phyloP scores from a whole-genome alignment of 1,284 basidiomycete species.

The Butyriboletus appendiculatus region DNA sequence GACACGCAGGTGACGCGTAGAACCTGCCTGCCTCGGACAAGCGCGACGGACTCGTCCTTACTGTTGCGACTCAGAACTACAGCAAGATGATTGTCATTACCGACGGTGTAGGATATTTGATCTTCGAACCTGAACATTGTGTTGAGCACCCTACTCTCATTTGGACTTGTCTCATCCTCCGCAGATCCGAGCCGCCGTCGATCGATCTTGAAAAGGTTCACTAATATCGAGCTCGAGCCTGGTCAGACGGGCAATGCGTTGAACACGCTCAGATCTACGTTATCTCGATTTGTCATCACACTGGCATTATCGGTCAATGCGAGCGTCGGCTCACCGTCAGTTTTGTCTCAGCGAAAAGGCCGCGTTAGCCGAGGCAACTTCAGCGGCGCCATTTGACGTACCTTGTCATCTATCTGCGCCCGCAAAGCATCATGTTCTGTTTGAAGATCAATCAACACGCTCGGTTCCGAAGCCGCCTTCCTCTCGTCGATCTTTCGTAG shows the following conservation, averaged over 20 bases:
- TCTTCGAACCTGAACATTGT: too few relatives aligned
- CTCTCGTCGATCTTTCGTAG: constrained; percentile 10
- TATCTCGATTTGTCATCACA: constrained; percentile 40
- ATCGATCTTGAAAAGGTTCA: constrained; percentile 59
- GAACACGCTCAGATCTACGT: constrained; percentile 52
- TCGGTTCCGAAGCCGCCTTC: neutral
- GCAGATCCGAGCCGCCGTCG: constrained; percentile 46
- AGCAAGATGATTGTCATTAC: too few relatives aligned
- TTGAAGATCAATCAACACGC: constrained; percentile 3
- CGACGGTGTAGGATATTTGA: too few relatives aligned
- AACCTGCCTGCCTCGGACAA: too few relatives aligned
- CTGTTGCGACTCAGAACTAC: too few relatives aligned
- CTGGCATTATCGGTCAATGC: neutral
- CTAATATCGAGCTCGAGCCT: constrained; percentile 47
- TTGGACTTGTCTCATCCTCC: neutral
- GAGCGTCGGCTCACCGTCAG: neutral
- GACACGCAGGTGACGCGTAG: too few relatives aligned
- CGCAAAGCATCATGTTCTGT: constrained; percentile 11
- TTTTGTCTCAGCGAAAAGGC: neutral
- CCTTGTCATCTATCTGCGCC: constrained; percentile 3
- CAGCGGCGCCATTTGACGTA: constrained; percentile 19
- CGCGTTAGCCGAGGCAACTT: constrained; percentile 2
- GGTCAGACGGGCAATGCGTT: constrained; percentile 47
- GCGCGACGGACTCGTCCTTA: too few relatives aligned
- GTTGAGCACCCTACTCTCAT: neutral